Percentiles rank a stretch among this genome's conserved stretches.
phyloP scores from a whole-genome alignment of 73 alveolate species.

The Paramecium bursaria region DNA sequence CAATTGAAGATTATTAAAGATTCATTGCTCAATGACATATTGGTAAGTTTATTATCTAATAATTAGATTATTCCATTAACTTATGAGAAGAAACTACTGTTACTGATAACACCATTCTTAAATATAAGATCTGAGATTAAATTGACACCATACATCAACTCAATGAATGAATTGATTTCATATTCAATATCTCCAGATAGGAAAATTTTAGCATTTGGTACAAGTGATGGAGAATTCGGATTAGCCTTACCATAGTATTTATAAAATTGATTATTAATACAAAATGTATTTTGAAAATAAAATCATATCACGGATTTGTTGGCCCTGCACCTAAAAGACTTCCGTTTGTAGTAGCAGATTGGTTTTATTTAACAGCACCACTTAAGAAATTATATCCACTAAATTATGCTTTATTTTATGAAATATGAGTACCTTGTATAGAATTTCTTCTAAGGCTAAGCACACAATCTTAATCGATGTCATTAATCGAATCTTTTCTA shows the following conservation, averaged over 20 bases:
- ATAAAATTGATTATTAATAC: too few relatives aligned
- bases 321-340: too few relatives aligned
- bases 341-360: too few relatives aligned
- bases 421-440: constrained; percentile 64
- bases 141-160: not conserved
- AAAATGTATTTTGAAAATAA: too few relatives aligned
- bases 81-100: constrained; percentile 25
- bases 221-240: constrained; percentile 61
- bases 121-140: constrained; percentile 14
- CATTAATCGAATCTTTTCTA: constrained; percentile 71
- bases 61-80: constrained; percentile 17
- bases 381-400: constrained; percentile 5
- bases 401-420: constrained; percentile 12
- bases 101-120: constrained; percentile 23
- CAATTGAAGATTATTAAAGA: constrained; percentile 51
- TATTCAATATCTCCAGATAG: constrained; percentile 44
- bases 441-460: constrained; percentile 74
- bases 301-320: too few relatives aligned
- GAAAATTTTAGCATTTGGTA: constrained; percentile 43
- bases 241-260: too few relatives aligned
- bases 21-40: constrained; percentile 22
- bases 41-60: not conserved
- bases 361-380: too few relatives aligned
- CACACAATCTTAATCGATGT: constrained; percentile 59
- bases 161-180: constrained; percentile 42